Base-by-base conservation (phyloP, 2,329 filamentous ascomycete genomes). In the Fusarium sp. region DNA sequence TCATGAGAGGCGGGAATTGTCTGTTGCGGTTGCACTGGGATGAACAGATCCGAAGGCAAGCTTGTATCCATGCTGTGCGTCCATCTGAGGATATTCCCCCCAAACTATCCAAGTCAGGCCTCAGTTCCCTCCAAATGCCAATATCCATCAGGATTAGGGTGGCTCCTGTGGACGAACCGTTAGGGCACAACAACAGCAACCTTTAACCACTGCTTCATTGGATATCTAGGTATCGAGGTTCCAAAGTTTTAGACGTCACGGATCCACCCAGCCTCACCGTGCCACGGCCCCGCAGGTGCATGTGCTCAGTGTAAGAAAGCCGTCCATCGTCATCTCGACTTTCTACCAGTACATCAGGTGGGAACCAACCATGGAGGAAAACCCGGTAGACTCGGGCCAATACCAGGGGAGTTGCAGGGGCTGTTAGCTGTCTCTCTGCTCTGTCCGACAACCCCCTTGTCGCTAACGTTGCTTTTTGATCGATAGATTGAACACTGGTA, bases 171-270 rank as follows among this genome's bases (percentile, higher is more conserved):
- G 76, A 74, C 71, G 69, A 65, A 70, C 51, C 66, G 68, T 78
- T 79, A 79, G 78, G 78, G 78, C 78, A 79, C 70, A 75, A 75
- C 76, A 77, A 70, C 70, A 50, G 20, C 44, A 66, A 26, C 61
- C 61, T 70, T 63, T 57, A 50, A 78, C 73, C 41, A 72, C 74
- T 72, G 67, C 61, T 71, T 65, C 71, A 73, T 77, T 76, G 77
- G 77, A 62, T 72, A 70, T 61, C 65, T 70, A n/a, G n/a, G n/a
- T n/a, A 66, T 73, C 28, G 58, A 66, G 53, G 64, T 61, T 74
- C 67, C 62, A 68, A 55, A 75, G 72, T 73, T 74, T 65, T 48
- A 66, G 70, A 72, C 70, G 68, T 70, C 63, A 75, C 65, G 68
- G 75, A 74, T 74, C 75, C 75, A 77, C 75, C 69, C 55, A 70